phyloP scores from a whole-genome alignment of 768 basidiomycete species.

The Sporobolomyces phaffii region DNA sequence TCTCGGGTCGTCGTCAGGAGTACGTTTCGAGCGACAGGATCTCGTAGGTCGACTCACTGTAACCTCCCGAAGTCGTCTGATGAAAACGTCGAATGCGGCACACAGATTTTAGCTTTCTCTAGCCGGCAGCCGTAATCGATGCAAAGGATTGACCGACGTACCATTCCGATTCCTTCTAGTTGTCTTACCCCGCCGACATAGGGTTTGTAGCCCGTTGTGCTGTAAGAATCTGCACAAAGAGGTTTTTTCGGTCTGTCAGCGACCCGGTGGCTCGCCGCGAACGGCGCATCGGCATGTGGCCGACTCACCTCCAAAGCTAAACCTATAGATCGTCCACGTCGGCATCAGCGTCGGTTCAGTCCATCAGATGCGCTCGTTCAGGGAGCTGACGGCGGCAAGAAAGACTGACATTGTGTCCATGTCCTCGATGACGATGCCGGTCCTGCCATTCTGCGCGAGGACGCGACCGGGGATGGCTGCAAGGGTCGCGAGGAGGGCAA shows the following conservation, averaged over 20 bases:
- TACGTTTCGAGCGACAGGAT: neutral
- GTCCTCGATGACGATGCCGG: neutral
- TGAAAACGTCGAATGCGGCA: neutral
- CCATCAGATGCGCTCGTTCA: too few relatives aligned
- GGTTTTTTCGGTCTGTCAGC: too few relatives aligned
- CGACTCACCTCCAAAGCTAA: constrained; percentile 15
- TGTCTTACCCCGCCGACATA: neutral
- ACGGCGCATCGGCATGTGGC: neutral
- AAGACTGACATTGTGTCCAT: constrained; percentile 12
- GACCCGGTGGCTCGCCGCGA: too few relatives aligned
- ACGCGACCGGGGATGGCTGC: neutral
- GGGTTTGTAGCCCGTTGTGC: constrained; percentile 5
- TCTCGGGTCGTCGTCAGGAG: too few relatives aligned
- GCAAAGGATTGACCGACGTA: too few relatives aligned
- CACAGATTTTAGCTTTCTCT: too few relatives aligned
- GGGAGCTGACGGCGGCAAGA: too few relatives aligned
- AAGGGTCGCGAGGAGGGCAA: neutral
- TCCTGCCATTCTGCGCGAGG: neutral
- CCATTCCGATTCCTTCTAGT: neutral
- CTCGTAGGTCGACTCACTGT: neutral
- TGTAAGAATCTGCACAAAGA: constrained; percentile 9
- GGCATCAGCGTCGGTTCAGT: neutral
- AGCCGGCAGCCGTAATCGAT: too few relatives aligned
- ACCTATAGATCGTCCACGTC: neutral
- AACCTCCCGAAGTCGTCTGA: constrained; percentile 9